Conservation (phyloP, 495 filamentous ascomycete genomes). For the Neurospora sp. region DNA sequence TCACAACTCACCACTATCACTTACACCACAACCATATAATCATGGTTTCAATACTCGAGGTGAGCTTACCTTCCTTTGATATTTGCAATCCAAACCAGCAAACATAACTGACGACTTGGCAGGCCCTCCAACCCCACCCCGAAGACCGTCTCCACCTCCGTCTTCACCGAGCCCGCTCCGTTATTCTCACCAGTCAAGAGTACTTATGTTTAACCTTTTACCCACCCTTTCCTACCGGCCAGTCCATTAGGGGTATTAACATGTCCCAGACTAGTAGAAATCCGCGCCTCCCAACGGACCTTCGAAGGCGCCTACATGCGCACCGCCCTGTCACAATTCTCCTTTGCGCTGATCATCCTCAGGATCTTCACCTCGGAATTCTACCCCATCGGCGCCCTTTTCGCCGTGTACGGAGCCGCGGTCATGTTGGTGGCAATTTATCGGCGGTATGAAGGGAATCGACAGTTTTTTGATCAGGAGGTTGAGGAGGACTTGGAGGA, state of each 20-base stretch:
- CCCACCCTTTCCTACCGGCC: too few relatives aligned
- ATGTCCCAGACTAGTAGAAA: slow-evolving; percentile 55
- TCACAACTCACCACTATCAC: background rate
- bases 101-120: too few relatives aligned
- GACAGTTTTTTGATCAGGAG: slow-evolving; percentile 70
- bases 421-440: slow-evolving; percentile 72
- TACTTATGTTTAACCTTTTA: background rate
- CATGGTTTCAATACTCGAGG: slow-evolving; percentile 22
- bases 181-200: slow-evolving; percentile 71
- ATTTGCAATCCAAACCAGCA: too few relatives aligned
- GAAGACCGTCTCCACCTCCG: slow-evolving; percentile 52
- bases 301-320: slow-evolving; percentile 97
- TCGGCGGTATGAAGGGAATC: slow-evolving; percentile 79
- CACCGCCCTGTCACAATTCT: slow-evolving; percentile 88
- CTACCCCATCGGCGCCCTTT: slow-evolving; percentile 85
- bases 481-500: slow-evolving; percentile 35
- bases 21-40: background rate
- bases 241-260: too few relatives aligned
- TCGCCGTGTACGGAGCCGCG: slow-evolving; percentile 81
- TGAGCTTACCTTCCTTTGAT: too few relatives aligned
- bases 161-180: slow-evolving; percentile 74
- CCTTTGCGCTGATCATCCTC: slow-evolving; percentile 84
- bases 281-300: slow-evolving; percentile 87
- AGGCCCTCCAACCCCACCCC: slow-evolving; percentile 38
- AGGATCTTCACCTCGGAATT: slow-evolving; percentile 95